Evolutionary conservation across 208 protist species (phyloP).

Genomic region (Trypanosoma congolense): DNA sequence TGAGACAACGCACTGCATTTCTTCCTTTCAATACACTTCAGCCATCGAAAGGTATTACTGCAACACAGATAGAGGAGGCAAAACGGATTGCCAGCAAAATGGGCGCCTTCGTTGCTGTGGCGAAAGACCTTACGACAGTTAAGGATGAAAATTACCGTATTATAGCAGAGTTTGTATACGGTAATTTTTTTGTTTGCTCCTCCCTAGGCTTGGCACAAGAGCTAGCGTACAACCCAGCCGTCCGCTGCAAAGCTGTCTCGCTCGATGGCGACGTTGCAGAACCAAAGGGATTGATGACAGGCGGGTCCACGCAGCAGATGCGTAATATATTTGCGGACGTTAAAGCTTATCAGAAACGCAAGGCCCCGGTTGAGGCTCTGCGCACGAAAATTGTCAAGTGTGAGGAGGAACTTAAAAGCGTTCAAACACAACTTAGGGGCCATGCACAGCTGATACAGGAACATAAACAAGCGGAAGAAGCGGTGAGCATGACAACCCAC

Average conservation of each 20-base stretch:
- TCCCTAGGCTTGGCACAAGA: constrained; percentile 71
- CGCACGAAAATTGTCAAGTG: constrained; percentile 27
- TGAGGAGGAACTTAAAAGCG: constrained; percentile 36
- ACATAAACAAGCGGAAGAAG: constrained; percentile 59
- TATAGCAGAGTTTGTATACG: constrained; percentile 94
- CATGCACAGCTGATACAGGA: constrained; percentile 32
- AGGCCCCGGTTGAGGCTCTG: constrained; percentile 50
- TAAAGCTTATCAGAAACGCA: constrained; percentile 29
- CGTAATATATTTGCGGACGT: constrained; percentile 74
- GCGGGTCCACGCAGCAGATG: constrained; percentile 81
- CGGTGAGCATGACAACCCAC: constrained; percentile 39
- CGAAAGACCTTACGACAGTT: constrained; percentile 79
- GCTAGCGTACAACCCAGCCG: constrained; percentile 74
- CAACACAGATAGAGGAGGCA: constrained; percentile 15
- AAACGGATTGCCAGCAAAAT: constrained; percentile 30
- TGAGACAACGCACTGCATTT: constrained; percentile 94
- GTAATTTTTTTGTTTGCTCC: constrained; percentile 93
- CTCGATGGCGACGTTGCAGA: constrained; percentile 98
- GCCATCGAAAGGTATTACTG: constrained; percentile 16
- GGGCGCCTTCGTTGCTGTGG: constrained; percentile 41
- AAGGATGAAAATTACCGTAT: constrained; percentile 19
- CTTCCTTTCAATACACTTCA: constrained; percentile 97
- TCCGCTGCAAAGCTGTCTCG: constrained; percentile 93
- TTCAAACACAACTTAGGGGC: constrained; percentile 41
- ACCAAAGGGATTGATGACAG: constrained; percentile 97